Conservation (phyloP, 345 rosid genomes). For the Mangifera indica region DNA sequence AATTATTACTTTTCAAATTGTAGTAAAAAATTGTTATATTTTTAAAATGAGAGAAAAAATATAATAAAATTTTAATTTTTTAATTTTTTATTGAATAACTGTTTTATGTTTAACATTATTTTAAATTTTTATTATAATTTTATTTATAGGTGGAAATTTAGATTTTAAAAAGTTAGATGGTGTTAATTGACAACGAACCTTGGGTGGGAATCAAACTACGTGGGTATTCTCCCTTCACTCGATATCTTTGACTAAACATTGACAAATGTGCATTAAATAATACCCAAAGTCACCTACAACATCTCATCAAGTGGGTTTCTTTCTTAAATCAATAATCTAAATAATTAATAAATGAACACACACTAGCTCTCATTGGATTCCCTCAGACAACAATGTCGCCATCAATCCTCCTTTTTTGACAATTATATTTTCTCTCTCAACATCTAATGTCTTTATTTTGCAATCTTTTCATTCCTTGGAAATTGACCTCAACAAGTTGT, state of each 20-base stretch:
- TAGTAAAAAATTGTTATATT: too few relatives aligned
- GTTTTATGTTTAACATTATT: too few relatives aligned
- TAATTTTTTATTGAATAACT: too few relatives aligned
- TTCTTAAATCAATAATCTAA: neutral
- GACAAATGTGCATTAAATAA: constrained; percentile 3
- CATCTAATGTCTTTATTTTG: neutral
- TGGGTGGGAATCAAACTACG: too few relatives aligned
- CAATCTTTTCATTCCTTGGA: neutral
- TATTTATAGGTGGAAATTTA: too few relatives aligned
- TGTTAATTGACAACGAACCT: too few relatives aligned
- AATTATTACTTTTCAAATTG: too few relatives aligned
- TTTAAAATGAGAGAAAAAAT: too few relatives aligned
- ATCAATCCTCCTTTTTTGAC: neutral
- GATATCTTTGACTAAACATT: constrained; percentile 11
- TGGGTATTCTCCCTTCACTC: neutral
- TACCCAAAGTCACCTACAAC: neutral
- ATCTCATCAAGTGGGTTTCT: neutral
- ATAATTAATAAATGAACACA: neutral
- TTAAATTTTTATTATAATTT: too few relatives aligned
- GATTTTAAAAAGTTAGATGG: too few relatives aligned
- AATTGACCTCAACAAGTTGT: neutral
- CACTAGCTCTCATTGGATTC: neutral
- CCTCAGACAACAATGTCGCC: neutral
- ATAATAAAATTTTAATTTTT: too few relatives aligned
- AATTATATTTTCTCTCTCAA: constrained; percentile 3